Evolutionary conservation across 306 rosid species (phyloP).

Genomic region (Quillaja saponaria): DNA sequence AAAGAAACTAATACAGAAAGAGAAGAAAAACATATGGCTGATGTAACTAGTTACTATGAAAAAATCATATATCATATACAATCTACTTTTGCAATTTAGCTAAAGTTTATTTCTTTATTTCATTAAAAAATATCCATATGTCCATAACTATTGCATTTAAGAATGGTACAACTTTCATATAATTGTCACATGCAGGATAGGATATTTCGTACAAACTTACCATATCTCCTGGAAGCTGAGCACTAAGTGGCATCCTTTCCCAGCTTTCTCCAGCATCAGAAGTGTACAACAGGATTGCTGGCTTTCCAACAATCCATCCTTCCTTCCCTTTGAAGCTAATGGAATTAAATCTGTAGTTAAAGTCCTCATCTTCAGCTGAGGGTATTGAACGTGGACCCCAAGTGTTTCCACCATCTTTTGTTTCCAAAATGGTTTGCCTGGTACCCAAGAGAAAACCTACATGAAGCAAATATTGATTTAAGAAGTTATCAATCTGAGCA

Average conservation of each 20-base stretch:
- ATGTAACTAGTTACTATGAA: no score
- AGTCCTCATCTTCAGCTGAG: conserved; percentile 96
- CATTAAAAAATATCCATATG: no score
- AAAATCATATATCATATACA: neutral
- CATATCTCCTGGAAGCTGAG: conserved; percentile 92
- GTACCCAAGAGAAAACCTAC: conserved; percentile 90
- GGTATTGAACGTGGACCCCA: conserved; percentile 90
- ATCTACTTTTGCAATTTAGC: neutral
- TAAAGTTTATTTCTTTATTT: no score
- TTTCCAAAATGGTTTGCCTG: conserved; percentile 88
- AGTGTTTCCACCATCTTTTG: conserved; percentile 84
- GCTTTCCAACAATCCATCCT: conserved; percentile 97
- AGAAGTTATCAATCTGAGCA: no score
- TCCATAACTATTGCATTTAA: no score
- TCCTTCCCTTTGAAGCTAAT: conserved; percentile 93
- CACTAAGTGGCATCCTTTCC: conserved; percentile 88
- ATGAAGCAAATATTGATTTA: conserved; percentile 3
- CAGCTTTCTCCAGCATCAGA: conserved; percentile 86
- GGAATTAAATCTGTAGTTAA: conserved; percentile 85
- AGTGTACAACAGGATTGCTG: conserved; percentile 83
- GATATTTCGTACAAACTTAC: conserved; percentile 39
- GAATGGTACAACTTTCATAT: no score
- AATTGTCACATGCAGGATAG: neutral
- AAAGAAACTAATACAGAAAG: no score
- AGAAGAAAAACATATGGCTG: no score